Base-by-base conservation (phyloP, 2,329 filamentous ascomycete genomes). In the Pestalotiopsis sp. region DNA sequence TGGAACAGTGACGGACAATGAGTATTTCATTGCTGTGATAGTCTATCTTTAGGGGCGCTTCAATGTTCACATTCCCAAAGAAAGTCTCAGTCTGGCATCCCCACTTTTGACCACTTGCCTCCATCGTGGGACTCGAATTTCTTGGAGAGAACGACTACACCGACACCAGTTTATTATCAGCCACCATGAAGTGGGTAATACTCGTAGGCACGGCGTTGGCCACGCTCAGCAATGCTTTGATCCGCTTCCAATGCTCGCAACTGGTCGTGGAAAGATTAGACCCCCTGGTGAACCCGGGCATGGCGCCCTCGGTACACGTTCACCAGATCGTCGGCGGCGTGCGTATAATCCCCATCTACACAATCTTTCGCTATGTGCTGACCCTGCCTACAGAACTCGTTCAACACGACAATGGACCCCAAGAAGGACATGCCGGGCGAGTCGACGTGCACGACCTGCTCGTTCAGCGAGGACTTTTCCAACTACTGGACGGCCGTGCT, bases 401-500 rank as follows among this genome's bases (percentile, higher is more conserved):
- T 77, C 67, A 77, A 76, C 60, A 75, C 74, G 0, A 71, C 74
- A 1, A 77, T 77, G 75, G 68, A 75, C 67, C 72, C 74, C 38
- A 45, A 40, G 62, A 68, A 75, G 60, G 75, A 77, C 38, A 71
- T 75, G 2, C 68, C 70, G 11, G 60, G 69, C 2, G 57, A 66
- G 1, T 77, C 75, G 11, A 76, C 75, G 1, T 76, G 75, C 65
- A 77, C 75, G 0, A 76, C 71, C 65, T 76, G 76, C 64, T 74
- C 71, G 5, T 77, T 75, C 67, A 70, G 72, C 7, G 71, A 75
- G 17, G 74, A 75, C 68, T 77, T 77, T 61, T 76, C 74, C 4
- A 77, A 77, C 65, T 77, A 75, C 65, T 75, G 74, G 75, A 76
- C 74, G 1, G 73, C 74, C 1, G 70, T 73, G 4, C 69, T 75